phyloP scores from a whole-genome alignment of 192 early-diverging fungal species.

The Backusella mclennaniae region DNA sequence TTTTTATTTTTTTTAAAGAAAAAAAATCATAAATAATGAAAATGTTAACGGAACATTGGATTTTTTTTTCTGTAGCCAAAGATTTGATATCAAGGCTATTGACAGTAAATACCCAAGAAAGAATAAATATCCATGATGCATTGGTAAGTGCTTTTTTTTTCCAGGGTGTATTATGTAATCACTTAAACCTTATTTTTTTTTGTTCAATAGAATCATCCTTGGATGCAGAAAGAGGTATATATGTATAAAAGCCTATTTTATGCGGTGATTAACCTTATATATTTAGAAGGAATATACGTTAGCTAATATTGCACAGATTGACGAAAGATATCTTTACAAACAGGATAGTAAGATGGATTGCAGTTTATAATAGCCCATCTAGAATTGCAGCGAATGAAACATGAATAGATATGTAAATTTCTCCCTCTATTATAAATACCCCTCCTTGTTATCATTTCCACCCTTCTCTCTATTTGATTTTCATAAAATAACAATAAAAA shows the following conservation, averaged over 20 bases:
- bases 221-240: not conserved
- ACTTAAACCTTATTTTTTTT: not conserved
- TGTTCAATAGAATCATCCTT: not conserved
- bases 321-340: not conserved
- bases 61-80: conserved; percentile 35
- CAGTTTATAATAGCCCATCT: not conserved
- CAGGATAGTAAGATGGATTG: not conserved
- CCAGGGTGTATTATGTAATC: not conserved
- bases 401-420: too few species aligned
- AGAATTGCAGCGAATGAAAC: too few species aligned
- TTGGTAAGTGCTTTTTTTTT: not conserved
- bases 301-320: not conserved
- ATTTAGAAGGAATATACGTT: not conserved
- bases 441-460: not conserved
- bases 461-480: not conserved
- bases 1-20: not conserved
- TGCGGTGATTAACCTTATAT: not conserved
- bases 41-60: not conserved
- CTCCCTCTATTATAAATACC: not conserved
- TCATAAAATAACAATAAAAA: not conserved
- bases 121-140: conserved; percentile 48
- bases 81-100: conserved; percentile 58
- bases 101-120: conserved; percentile 51
- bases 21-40: not conserved
- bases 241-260: not conserved